Percentiles rank a stretch among this genome's conserved stretches.
phyloP scores from a whole-genome alignment of 139 green algal species.

The Micractinium conductrix region DNA sequence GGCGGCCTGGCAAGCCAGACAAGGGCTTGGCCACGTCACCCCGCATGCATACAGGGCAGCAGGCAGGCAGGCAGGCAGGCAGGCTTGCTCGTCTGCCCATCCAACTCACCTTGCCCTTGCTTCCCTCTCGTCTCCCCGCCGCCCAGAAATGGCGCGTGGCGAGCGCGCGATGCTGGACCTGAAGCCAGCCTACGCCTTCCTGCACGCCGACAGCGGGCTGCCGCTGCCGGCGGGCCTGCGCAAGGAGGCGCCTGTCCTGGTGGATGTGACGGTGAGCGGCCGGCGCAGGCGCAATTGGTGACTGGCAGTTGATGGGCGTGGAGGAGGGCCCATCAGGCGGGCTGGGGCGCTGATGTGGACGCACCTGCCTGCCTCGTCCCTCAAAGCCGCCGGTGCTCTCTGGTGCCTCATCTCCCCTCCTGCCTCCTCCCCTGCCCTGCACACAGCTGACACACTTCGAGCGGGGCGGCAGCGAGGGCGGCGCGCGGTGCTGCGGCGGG shows the following conservation, averaged over 20 bases:
- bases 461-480: background rate
- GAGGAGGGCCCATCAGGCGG: no score
- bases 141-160: slow-evolving; percentile 64
- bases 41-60: no score
- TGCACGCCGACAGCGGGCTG: slow-evolving; percentile 68
- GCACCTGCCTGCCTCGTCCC: no score
- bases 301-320: no score
- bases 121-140: background rate
- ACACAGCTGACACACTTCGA: slow-evolving; percentile 35
- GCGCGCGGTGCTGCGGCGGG: slow-evolving; percentile 23
- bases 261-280: background rate
- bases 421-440: background rate
- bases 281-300: no score
- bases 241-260: slow-evolving; percentile 53
- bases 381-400: no score
- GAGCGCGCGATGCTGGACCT: slow-evolving; percentile 66
- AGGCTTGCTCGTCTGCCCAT: no score
- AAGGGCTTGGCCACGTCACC: no score
- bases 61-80: no score
- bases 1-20: no score
- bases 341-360: no score
- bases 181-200: slow-evolving; percentile 72
- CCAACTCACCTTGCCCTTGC: no score
- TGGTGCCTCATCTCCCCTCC: background rate
- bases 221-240: slow-evolving; percentile 49